Percentiles rank a stretch among this genome's conserved stretches.
Evolutionary conservation across 2,329 filamentous ascomycete genomes (phyloP).

Genomic region (Ophiocordyceps camponoti-saundersi): DNA sequence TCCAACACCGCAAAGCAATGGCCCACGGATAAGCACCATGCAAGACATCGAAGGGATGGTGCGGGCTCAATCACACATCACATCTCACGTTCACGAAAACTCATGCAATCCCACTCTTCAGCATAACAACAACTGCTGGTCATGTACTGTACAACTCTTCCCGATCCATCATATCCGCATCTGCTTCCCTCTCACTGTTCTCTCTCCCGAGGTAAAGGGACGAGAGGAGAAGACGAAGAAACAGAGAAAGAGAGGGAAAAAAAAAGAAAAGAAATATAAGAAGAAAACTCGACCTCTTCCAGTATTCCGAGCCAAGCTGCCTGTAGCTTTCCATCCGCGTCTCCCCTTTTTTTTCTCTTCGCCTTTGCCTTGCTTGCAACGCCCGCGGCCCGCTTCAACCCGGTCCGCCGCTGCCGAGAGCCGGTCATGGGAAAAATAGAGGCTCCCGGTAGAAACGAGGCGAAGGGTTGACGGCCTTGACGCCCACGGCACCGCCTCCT

Average conservation of each 20-base stretch:
- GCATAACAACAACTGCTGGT: neutral
- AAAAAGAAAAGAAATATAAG: neutral
- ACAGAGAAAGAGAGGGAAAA: neutral
- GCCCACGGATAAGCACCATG: neutral
- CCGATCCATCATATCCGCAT: constrained; percentile 12
- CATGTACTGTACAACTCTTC: constrained; percentile 14
- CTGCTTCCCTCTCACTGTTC: constrained; percentile 9
- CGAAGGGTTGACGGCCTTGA: neutral
- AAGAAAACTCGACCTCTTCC: no score
- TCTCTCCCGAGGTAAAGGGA: constrained; percentile 6
- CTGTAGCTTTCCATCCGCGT: constrained; percentile 4
- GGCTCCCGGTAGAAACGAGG: neutral
- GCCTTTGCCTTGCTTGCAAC: constrained; percentile 11
- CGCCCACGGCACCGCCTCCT: constrained; percentile 6
- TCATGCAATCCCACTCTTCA: neutral
- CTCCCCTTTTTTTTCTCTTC: constrained; percentile 7
- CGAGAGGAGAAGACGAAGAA: constrained; percentile 3
- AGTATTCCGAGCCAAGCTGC: constrained; percentile 1
- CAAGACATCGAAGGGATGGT: neutral
- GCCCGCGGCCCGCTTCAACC: neutral
- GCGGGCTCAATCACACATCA: neutral
- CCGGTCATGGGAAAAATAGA: neutral
- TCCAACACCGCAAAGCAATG: no score
- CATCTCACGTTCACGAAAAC: neutral
- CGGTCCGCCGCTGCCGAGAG: neutral